These are phyloP conservation scores for Aspergillus diversus DNA, from an alignment of 495 filamentous ascomycete species.

Conservation along the genomic window DNA sequence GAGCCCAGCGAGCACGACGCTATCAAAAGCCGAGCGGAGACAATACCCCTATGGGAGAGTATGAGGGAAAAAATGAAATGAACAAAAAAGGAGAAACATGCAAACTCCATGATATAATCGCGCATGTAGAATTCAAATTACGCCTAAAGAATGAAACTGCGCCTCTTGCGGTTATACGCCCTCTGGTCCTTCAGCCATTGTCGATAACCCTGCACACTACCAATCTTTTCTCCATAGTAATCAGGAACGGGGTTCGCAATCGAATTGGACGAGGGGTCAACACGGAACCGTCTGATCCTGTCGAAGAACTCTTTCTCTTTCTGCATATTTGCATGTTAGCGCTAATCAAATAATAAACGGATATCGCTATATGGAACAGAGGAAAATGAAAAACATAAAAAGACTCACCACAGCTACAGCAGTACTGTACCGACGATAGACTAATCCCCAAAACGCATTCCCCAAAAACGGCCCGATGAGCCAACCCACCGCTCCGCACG, in stretches of 20 bases:
- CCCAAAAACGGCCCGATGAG: conserved; percentile 81
- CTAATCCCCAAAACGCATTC: conserved; percentile 69
- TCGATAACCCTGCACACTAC: conserved; percentile 84
- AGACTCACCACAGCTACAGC: conserved; percentile 68
- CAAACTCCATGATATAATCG: too few relatives aligned
- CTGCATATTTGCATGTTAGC: conserved; percentile 42
- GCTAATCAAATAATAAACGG: conserved; percentile 6
- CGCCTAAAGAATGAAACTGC: conserved; percentile 55
- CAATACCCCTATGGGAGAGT: too few relatives aligned
- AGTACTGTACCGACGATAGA: conserved; percentile 64
- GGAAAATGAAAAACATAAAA: not conserved
- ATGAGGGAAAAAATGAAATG: too few relatives aligned
- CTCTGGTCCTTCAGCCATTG: conserved; percentile 97
- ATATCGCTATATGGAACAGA: not conserved
- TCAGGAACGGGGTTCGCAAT: conserved; percentile 73
- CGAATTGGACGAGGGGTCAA: conserved; percentile 76
- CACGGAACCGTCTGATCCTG: conserved; percentile 84
- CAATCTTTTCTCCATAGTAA: conserved; percentile 89
- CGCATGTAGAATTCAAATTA: too few relatives aligned
- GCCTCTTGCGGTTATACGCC: conserved; percentile 92
- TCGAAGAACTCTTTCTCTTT: conserved; percentile 93
- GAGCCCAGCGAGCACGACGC: too few relatives aligned
- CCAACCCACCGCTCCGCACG: conserved; percentile 80
- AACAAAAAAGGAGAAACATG: too few relatives aligned
- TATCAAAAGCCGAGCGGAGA: too few relatives aligned